Evolutionary conservation across 148 eudicot genomes (phyloP), one percentile per base, ranked within the genome.

Genomic region (Nepenthes mirabilis): DNA sequence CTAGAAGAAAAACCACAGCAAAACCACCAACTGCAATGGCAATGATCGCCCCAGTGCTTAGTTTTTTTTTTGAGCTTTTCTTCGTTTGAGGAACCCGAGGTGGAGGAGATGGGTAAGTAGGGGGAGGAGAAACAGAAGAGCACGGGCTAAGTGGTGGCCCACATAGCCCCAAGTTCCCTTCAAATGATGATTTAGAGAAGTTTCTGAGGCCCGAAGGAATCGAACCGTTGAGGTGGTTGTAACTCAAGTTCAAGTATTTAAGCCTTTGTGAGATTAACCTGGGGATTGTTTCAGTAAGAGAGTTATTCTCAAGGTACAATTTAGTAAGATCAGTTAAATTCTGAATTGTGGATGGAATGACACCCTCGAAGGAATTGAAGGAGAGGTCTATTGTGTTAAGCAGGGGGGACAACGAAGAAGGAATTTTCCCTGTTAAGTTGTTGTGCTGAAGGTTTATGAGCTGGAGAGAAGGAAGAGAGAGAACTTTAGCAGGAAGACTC

Each of bases 191-290:
- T 59, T 65, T 67, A 11, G 94, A 83, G 68, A 85, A 93, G 52
- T 56, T 63, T 52, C 66, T 65, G 58, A 93, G 86, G 35, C 68
- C 70, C 10, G 70, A 67, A 34, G 98, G 98, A 53, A 93, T 75
- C 9, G 94, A 80, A 11, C 96, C 98, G 63, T 82, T 88, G 23
- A 93, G 73, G 43, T 77, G 70, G 71, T 93, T 93, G 65, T 82
- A 60, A 72, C 96, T 88, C 14, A 93, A 40, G 55, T 86, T 83
- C 60, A 93, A 65, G 35, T 77, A 57, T 54, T 66, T 68, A 43
- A 90, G 85, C 5, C 52, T 73, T 23, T 72, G 73, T 51, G 59
- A 58, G 43, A 72, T 71, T 37, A 91, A 34, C 60, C 70, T 64
- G 32, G 90, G 97, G 52, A 91, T 79, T 58, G 71, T 48, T 57